These are phyloP conservation scores for Isoetes engelmannii DNA, from an alignment of 83 land plant species.

Conservation along the genomic window DNA sequence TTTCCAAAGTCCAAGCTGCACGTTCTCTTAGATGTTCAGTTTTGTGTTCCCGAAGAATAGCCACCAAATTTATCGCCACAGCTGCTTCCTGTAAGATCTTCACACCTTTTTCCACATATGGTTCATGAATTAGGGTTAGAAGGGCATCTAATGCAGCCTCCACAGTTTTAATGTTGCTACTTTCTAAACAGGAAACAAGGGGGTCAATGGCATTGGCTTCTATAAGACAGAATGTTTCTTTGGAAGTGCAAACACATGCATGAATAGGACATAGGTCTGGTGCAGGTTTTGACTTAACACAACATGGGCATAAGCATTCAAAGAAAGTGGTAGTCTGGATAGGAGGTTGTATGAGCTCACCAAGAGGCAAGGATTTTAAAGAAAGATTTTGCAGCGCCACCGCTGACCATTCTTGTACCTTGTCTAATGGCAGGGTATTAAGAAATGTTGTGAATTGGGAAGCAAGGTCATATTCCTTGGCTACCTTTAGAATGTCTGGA, in stretches of 20 bases:
- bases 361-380: constrained; percentile 28
- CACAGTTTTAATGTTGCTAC: constrained; percentile 33
- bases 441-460: constrained; percentile 38
- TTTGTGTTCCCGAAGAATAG: constrained; percentile 38
- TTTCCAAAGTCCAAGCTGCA: constrained; percentile 45
- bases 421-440: constrained; percentile 24
- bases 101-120: constrained; percentile 34
- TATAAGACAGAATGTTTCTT: constrained; percentile 43
- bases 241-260: constrained; percentile 39
- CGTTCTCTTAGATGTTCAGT: constrained; percentile 35
- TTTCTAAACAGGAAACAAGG: constrained; percentile 30
- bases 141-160: constrained; percentile 48
- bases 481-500: constrained; percentile 25
- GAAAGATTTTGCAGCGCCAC: constrained; percentile 48
- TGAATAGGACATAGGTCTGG: constrained; percentile 41
- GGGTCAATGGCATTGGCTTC: constrained; percentile 38
- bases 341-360: constrained; percentile 22
- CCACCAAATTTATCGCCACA: constrained; percentile 25
- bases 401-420: constrained; percentile 39
- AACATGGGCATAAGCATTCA: constrained; percentile 9
- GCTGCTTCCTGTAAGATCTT: constrained; percentile 23
- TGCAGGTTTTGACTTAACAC: constrained; percentile 1
- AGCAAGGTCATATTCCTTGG: constrained; percentile 27
- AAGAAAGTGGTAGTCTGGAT: not conserved
- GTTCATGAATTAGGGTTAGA: constrained; percentile 37